Evolutionary conservation across 441 rosid species (phyloP).

Genomic region (Populus hybrid): DNA sequence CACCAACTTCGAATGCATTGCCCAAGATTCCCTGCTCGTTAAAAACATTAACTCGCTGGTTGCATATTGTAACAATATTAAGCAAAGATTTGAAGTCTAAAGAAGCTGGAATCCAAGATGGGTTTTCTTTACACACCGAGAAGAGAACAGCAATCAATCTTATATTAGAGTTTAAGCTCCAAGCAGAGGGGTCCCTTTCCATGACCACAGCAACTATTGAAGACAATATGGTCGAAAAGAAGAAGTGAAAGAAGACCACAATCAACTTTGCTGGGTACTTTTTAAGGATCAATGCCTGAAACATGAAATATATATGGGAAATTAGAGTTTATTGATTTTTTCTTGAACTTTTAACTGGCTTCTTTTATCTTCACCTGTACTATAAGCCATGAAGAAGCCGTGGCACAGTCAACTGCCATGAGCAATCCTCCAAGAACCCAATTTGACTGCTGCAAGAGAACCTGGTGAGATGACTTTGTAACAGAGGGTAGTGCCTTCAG

Average conservation of each 20-base stretch:
- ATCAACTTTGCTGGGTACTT: slow-evolving; percentile 8
- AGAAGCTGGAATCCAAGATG: too few species aligned
- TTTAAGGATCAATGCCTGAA: slow-evolving; percentile 1
- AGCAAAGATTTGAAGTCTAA: background rate
- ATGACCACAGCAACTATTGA: slow-evolving; percentile 8
- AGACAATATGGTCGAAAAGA: slow-evolving; percentile 10
- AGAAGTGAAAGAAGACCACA: slow-evolving; percentile 9
- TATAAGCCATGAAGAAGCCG: slow-evolving; percentile 19
- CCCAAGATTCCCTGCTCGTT: slow-evolving; percentile 28
- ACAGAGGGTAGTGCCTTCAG: too few species aligned
- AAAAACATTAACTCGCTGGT: background rate
- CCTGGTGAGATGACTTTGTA: too few species aligned
- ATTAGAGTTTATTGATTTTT: background rate
- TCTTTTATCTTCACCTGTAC: slow-evolving; percentile 6
- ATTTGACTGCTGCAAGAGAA: slow-evolving; percentile 3
- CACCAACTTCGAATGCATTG: slow-evolving; percentile 28
- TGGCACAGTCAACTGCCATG: slow-evolving; percentile 15
- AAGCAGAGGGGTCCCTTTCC: slow-evolving; percentile 9
- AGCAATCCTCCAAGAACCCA: slow-evolving; percentile 36
- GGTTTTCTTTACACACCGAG: background rate
- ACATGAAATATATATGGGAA: background rate
- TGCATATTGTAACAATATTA: background rate
- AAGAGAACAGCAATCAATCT: slow-evolving; percentile 6
- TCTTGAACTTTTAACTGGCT: background rate
- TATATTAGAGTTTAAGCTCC: slow-evolving; percentile 8